Evolutionary conservation across 116 monocot genomes (phyloP).

Genomic region (Cymodocea nodosa): DNA sequence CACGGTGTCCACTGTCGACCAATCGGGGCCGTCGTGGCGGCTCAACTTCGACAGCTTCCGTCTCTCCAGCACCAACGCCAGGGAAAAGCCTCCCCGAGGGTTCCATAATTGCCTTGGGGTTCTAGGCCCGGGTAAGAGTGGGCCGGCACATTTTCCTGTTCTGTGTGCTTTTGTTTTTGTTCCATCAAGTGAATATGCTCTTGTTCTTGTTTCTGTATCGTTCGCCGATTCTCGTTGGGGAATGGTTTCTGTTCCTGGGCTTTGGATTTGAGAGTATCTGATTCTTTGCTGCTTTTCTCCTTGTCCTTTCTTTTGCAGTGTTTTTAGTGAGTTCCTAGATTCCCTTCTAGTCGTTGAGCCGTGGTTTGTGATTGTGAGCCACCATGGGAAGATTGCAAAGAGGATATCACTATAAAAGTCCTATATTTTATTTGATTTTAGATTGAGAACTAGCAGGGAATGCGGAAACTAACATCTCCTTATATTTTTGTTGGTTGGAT

Average conservation of each 20-base stretch:
- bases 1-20: too few relatives aligned
- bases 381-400: not conserved
- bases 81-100: slow-evolving; percentile 36
- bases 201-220: not conserved
- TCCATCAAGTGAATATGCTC: not conserved
- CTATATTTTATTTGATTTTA: too few relatives aligned
- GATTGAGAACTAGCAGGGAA: too few relatives aligned
- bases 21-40: slow-evolving; percentile 37
- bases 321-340: not conserved
- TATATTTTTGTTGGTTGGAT: too few relatives aligned
- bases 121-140: slow-evolving; percentile 19
- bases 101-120: slow-evolving; percentile 73
- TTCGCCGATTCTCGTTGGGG: not conserved
- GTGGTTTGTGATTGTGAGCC: not conserved
- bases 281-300: too few relatives aligned
- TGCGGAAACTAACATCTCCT: too few relatives aligned
- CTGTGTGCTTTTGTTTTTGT: not conserved
- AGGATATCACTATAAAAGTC: not conserved
- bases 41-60: slow-evolving; percentile 84
- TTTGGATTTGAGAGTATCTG: not conserved
- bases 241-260: not conserved
- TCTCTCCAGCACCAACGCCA: slow-evolving; percentile 3
- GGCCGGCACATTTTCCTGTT: not conserved
- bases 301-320: not conserved
- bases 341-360: not conserved